These are phyloP conservation scores for Cyclotella cryptica DNA, from an alignment of 108 stramenopile species.

Conservation along the genomic window DNA sequence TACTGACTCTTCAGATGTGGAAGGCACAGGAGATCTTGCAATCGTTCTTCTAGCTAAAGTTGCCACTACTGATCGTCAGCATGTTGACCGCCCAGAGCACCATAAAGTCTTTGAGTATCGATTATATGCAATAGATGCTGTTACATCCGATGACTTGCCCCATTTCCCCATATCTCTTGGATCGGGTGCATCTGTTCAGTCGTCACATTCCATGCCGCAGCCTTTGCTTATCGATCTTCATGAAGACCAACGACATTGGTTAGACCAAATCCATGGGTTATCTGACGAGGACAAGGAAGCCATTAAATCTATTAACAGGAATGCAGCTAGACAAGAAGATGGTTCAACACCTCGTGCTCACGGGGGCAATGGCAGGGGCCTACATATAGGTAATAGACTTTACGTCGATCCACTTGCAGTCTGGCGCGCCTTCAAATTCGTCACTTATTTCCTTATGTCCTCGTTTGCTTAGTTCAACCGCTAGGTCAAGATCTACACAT, in stretches of 20 bases:
- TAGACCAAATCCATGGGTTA: constrained; percentile 56
- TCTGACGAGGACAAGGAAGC: constrained; percentile 29
- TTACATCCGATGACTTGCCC: constrained; percentile 65
- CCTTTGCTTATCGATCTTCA: constrained; percentile 80
- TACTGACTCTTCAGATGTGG: constrained; percentile 63
- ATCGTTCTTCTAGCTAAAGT: constrained; percentile 62
- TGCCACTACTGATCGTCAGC: constrained; percentile 31
- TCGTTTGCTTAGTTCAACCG: constrained; percentile 56
- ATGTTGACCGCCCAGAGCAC: constrained; percentile 36
- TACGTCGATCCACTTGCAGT: background rate
- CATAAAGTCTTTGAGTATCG: constrained; percentile 48
- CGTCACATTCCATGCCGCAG: constrained; percentile 52
- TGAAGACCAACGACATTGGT: constrained; percentile 66
- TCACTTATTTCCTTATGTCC: background rate
- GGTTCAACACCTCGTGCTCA: constrained; percentile 48
- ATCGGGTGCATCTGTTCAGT: constrained; percentile 38
- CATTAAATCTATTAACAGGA: constrained; percentile 46
- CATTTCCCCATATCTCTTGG: constrained; percentile 71
- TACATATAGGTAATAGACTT: constrained; percentile 56
- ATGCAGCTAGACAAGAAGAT: constrained; percentile 27
- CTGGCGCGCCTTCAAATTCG: background rate
- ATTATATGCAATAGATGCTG: constrained; percentile 71
- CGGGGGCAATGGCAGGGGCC: constrained; percentile 68
- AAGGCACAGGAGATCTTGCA: constrained; percentile 76
- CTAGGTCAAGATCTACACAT: constrained; percentile 65